phyloP scores from a whole-genome alignment of 202 grass and related monocot genomes.

The Sporobolus alterniflorus region DNA sequence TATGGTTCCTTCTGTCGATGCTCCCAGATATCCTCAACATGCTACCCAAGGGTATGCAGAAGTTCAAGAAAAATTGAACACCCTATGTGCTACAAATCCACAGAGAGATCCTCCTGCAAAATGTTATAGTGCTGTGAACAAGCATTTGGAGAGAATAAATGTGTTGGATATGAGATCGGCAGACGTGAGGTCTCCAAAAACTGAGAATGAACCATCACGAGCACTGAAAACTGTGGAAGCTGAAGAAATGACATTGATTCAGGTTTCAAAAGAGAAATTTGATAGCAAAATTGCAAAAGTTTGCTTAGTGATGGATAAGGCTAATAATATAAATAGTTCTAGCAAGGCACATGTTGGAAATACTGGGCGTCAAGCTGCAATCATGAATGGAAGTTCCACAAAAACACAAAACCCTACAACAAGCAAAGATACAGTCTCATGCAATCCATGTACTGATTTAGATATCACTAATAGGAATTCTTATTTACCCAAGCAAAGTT shows the following conservation, averaged over 20 bases:
- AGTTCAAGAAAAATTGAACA: conserved; percentile 16
- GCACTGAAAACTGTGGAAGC: background rate
- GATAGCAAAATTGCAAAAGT: conserved; percentile 14
- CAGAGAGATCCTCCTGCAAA: conserved; percentile 17
- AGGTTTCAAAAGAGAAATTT: conserved; percentile 35
- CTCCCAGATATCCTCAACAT: conserved; percentile 7
- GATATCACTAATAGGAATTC: conserved; percentile 25
- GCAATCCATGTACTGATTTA: conserved; percentile 11
- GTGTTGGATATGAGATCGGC: conserved; percentile 30
- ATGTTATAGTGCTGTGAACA: conserved; percentile 13
- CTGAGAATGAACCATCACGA: background rate
- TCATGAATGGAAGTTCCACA: conserved; percentile 18
- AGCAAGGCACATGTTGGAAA: conserved; percentile 19
- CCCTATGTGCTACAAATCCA: conserved; percentile 1
- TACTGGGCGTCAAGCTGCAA: background rate
- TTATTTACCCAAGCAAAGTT: conserved; percentile 17
- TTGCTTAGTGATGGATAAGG: conserved; percentile 13
- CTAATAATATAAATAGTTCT: background rate
- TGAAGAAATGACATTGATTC: conserved; percentile 32
- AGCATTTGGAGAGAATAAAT: conserved; percentile 16
- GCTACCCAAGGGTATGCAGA: conserved; percentile 8
- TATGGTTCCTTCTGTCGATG: conserved; percentile 59
- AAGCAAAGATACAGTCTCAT: conserved; percentile 1
- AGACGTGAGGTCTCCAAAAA: conserved; percentile 8
- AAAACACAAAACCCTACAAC: conserved; percentile 11